A percentile compares a stretch with the other conserved stretches of the same genome.
Conservation (phyloP, 345 rosid species). For the Excoecaria cochinchinensis region DNA sequence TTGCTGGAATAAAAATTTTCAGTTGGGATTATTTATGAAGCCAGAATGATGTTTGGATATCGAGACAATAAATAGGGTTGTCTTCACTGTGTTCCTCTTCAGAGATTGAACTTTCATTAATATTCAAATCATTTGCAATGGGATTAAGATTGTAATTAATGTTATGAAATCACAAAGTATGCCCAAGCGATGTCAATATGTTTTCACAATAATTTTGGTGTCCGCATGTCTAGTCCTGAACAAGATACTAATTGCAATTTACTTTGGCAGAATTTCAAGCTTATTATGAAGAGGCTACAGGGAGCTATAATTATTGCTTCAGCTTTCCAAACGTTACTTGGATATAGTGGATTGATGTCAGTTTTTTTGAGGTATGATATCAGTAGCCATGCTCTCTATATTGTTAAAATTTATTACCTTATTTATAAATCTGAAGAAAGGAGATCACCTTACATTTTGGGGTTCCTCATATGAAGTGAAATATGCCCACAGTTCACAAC, state of each 20-base stretch:
- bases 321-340: slow-evolving; percentile 78
- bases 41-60: neutral
- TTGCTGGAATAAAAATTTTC: neutral
- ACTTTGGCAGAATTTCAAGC: slow-evolving; percentile 77
- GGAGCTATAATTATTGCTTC: slow-evolving; percentile 91
- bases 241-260: slow-evolving; percentile 16
- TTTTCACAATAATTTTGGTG: neutral
- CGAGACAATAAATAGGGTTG: neutral
- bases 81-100: neutral
- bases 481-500: neutral
- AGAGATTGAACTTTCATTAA: neutral
- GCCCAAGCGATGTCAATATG: neutral
- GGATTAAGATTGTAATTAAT: neutral
- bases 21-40: neutral
- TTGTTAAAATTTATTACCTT: neutral
- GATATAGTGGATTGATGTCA: slow-evolving; percentile 90
- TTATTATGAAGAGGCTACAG: slow-evolving; percentile 89
- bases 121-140: neutral
- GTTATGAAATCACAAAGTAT: neutral
- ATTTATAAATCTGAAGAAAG: neutral
- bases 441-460: neutral
- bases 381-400: neutral
- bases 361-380: slow-evolving; percentile 53
- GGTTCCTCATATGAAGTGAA: neutral
- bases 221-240: neutral